These are phyloP conservation scores for Aspergillus udagawae DNA, from an alignment of 2,329 filamentous ascomycete species.

Conservation along the genomic window DNA sequence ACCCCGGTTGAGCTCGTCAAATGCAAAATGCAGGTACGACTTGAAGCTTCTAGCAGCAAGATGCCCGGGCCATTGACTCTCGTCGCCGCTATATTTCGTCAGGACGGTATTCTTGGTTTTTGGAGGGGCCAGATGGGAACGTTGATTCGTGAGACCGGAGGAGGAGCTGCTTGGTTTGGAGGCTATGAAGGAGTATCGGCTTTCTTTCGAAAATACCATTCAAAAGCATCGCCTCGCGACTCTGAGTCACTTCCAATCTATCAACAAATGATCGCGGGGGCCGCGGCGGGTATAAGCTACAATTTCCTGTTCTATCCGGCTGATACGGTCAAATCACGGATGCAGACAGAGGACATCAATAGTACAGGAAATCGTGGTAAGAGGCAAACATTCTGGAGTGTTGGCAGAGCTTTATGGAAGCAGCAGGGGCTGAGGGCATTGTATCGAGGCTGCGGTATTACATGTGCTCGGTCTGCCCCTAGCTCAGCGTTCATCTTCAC, in stretches of 20 bases:
- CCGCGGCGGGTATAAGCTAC: conserved; percentile 85
- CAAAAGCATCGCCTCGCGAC: conserved; percentile 11
- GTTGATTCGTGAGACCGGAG: conserved; percentile 87
- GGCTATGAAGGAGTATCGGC: conserved; percentile 76
- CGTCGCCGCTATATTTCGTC: conserved; percentile 73
- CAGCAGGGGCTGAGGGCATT: conserved; percentile 78
- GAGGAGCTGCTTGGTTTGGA: conserved; percentile 92
- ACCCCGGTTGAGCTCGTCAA: conserved; percentile 97
- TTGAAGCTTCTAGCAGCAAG: conserved; percentile 34
- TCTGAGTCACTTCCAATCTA: conserved; percentile 65
- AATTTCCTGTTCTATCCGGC: conserved; percentile 98
- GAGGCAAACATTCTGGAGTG: conserved; percentile 66
- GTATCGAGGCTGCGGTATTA: conserved; percentile 94
- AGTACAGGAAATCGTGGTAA: conserved; percentile 40
- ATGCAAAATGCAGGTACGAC: conserved; percentile 90
- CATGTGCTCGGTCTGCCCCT: conserved; percentile 78
- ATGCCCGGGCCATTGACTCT: conserved; percentile 64
- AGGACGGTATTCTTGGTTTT: conserved; percentile 80
- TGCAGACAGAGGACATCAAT: conserved; percentile 77
- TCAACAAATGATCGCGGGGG: conserved; percentile 84
- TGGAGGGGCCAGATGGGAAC: conserved; percentile 96
- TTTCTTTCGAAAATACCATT: conserved; percentile 60
- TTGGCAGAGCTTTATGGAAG: conserved; percentile 71
- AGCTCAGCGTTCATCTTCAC: conserved; percentile 99
- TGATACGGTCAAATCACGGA: conserved; percentile 94